These are phyloP conservation scores for Fusarium pseudograminearum DNA, from an alignment of 2,329 filamentous ascomycete genomes.

Conservation along the genomic window DNA sequence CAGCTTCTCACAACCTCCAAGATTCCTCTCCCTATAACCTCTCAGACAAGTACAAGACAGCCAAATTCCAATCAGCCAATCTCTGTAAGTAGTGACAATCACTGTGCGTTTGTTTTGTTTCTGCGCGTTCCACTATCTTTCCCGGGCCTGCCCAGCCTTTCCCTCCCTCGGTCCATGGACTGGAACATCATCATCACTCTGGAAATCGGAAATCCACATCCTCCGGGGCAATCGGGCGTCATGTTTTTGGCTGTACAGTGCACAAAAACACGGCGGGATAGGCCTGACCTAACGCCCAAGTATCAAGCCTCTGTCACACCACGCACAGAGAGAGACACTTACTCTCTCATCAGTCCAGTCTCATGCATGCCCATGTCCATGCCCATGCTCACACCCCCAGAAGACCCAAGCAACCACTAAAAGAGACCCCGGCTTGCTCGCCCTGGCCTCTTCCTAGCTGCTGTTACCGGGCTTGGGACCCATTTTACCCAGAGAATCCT, in stretches of 20 bases:
- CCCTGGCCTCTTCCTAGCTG: slow-evolving; percentile 26
- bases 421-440: slow-evolving; percentile 29
- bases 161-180: slow-evolving; percentile 24
- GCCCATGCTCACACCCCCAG: slow-evolving; percentile 8
- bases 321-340: neutral
- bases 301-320: slow-evolving; percentile 12
- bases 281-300: slow-evolving; percentile 4
- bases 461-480: slow-evolving; percentile 25
- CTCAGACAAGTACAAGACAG: slow-evolving; percentile 21
- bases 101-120: slow-evolving; percentile 36
- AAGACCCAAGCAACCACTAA: slow-evolving; percentile 30
- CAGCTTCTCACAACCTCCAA: neutral
- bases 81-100: slow-evolving; percentile 31
- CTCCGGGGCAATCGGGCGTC: slow-evolving; percentile 24
- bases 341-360: neutral
- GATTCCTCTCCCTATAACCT: slow-evolving; percentile 18
- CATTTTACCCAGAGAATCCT: slow-evolving; percentile 26
- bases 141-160: slow-evolving; percentile 12
- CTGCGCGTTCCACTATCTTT: slow-evolving; percentile 34
- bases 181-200: slow-evolving; percentile 36
- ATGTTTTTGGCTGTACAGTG: slow-evolving; percentile 31
- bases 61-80: slow-evolving; percentile 29
- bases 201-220: slow-evolving; percentile 35
- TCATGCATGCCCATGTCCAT: slow-evolving; percentile 8
- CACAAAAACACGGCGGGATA: slow-evolving; percentile 22